Percentiles rank a stretch among this genome's conserved stretches.
Evolutionary conservation across 768 basidiomycete species (phyloP).

Genomic region (Russula ochroleuca): DNA sequence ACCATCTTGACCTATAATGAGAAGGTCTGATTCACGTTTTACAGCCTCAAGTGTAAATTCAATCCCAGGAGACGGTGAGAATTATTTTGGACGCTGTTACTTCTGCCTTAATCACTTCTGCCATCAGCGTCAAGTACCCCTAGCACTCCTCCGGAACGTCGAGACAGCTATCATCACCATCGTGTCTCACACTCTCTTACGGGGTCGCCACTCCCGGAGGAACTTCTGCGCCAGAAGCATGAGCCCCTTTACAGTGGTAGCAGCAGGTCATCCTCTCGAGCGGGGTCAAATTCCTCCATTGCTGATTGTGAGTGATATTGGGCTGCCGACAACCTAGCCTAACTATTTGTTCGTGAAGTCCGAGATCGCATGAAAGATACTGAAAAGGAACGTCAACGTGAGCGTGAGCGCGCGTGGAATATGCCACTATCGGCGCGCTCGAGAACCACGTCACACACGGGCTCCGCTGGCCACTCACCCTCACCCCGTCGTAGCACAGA

Average conservation of each 20-base stretch:
- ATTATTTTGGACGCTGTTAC: background rate
- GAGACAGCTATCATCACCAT: slow-evolving; percentile 28
- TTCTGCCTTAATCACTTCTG: background rate
- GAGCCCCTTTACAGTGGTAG: slow-evolving; percentile 18
- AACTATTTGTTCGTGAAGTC: slow-evolving; percentile 24
- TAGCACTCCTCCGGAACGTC: slow-evolving; percentile 20
- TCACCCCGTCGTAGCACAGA: slow-evolving; percentile 31
- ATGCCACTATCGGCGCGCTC: slow-evolving; percentile 39
- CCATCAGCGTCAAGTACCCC: slow-evolving; percentile 5
- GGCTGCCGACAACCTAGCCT: background rate
- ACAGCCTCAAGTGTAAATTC: slow-evolving; percentile 8
- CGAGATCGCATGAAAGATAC: slow-evolving; percentile 33
- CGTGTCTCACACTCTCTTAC: slow-evolving; percentile 27
- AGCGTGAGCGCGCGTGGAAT: slow-evolving; percentile 51
- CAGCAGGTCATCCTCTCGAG: slow-evolving; percentile 21
- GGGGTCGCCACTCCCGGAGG: slow-evolving; percentile 26
- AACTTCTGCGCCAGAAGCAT: slow-evolving; percentile 19
- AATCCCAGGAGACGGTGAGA: slow-evolving; percentile 11
- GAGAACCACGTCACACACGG: slow-evolving; percentile 35
- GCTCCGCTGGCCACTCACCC: slow-evolving; percentile 35
- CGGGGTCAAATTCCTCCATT: slow-evolving; percentile 21
- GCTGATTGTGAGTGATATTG: slow-evolving; percentile 26
- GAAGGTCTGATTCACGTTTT: background rate
- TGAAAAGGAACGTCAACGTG: slow-evolving; percentile 35
- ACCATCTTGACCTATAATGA: background rate